phyloP scores from a whole-genome alignment of 2,329 filamentous ascomycete species.

The Trichophyton mentagrophytes region DNA sequence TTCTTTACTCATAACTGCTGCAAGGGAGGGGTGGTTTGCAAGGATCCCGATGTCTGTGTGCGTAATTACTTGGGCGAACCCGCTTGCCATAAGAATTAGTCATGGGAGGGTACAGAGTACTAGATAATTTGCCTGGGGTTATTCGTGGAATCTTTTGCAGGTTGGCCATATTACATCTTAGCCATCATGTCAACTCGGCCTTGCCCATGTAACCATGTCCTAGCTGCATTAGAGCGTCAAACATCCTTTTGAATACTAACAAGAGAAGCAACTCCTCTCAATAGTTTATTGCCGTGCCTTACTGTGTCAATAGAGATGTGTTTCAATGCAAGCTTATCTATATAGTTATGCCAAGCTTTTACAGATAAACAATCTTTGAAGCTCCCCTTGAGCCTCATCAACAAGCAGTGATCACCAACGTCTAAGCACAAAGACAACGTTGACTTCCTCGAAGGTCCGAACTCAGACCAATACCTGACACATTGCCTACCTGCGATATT shows the following conservation, averaged over 20 bases:
- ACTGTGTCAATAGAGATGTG: not conserved
- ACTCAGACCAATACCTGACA: not conserved
- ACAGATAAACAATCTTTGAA: not conserved
- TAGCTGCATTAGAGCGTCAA: not conserved
- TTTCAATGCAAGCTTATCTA: not conserved
- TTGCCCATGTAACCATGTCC: not conserved
- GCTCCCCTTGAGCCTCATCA: not conserved
- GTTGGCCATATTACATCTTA: not conserved
- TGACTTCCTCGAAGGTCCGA: not conserved
- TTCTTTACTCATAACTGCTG: conserved; percentile 11
- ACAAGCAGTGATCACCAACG: not conserved
- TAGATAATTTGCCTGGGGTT: not conserved
- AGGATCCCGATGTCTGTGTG: conserved; percentile 6
- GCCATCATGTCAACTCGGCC: not conserved
- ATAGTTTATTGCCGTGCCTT: not conserved
- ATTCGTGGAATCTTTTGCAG: not conserved
- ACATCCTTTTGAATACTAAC: not conserved
- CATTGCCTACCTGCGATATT: not conserved
- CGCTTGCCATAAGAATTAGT: conserved; percentile 3
- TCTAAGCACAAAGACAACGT: not conserved
- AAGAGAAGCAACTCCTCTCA: not conserved
- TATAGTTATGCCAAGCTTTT: not conserved
- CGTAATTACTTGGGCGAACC: conserved; percentile 1
- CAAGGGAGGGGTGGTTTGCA: conserved; percentile 9
- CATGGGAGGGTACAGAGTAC: not conserved